These are phyloP conservation scores for Candida schatavii DNA, from an alignment of 805 yeast species.

Conservation along the genomic window DNA sequence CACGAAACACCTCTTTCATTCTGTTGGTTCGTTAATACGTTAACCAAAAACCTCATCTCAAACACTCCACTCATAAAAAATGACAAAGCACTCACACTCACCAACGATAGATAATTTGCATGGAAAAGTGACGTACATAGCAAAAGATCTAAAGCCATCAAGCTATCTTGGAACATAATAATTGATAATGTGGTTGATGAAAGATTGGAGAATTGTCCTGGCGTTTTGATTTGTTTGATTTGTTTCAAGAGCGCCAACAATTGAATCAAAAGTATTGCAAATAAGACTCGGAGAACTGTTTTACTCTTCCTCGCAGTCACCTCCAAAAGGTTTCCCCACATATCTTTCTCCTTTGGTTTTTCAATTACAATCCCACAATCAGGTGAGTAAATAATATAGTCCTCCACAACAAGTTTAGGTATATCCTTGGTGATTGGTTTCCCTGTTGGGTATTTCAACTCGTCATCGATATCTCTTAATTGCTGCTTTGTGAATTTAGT, in stretches of 20 bases:
- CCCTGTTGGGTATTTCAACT: conserved; percentile 71
- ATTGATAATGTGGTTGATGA: conserved; percentile 56
- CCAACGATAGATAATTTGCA: conserved; percentile 61
- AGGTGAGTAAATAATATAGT: conserved; percentile 76
- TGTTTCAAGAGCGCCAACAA: conserved; percentile 61
- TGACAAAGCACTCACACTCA: conserved; percentile 66
- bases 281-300: conserved; percentile 27
- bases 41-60: conserved; percentile 70
- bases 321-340: conserved; percentile 60
- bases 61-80: conserved; percentile 70
- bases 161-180: conserved; percentile 69
- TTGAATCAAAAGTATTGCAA: conserved; percentile 46
- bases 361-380: conserved; percentile 71
- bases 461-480: conserved; percentile 64
- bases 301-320: conserved; percentile 22
- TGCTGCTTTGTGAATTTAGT: conserved; percentile 53
- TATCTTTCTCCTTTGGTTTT: conserved; percentile 12
- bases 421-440: conserved; percentile 56
- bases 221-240: conserved; percentile 70
- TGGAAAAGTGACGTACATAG: conserved; percentile 54
- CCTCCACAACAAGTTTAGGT: conserved; percentile 54
- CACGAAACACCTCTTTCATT: conserved; percentile 68
- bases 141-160: conserved; percentile 59
- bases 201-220: conserved; percentile 72
- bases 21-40: conserved; percentile 65